Conservation (phyloP, 306 rosid species). For the Trifolium fragiferum region DNA sequence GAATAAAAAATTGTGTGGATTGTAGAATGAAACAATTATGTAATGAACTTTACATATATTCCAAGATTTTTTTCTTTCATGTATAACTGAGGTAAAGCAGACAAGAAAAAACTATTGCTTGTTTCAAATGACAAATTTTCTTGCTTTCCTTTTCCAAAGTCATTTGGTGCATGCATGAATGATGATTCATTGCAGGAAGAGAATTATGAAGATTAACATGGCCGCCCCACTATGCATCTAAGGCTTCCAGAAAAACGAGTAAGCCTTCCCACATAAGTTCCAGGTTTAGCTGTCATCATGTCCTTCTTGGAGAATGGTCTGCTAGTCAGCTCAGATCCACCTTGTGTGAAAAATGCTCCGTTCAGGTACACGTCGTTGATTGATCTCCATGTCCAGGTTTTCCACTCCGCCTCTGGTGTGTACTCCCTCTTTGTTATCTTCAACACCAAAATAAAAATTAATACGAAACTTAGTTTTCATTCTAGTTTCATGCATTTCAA, state of each 20-base stretch:
- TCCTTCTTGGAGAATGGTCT: slow-evolving; percentile 47
- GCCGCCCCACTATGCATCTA: slow-evolving; percentile 47
- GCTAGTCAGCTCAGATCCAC: slow-evolving; percentile 33
- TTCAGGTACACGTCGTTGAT: slow-evolving; percentile 62
- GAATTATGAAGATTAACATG: slow-evolving; percentile 47
- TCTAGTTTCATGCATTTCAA: slow-evolving; percentile 1
- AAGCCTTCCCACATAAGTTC: slow-evolving; percentile 51
- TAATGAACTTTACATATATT: not conserved
- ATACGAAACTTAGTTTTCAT: slow-evolving; percentile 7
- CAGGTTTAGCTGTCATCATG: slow-evolving; percentile 61
- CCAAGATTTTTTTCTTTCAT: not conserved
- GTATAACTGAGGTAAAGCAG: not conserved
- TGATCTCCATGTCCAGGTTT: slow-evolving; percentile 81
- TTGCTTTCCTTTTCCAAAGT: not conserved
- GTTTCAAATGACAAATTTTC: not conserved
- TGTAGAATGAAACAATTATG: slow-evolving; percentile 1
- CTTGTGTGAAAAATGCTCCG: slow-evolving; percentile 68
- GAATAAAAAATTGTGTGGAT: not conserved
- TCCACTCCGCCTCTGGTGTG: slow-evolving; percentile 51
- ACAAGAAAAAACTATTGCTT: not conserved
- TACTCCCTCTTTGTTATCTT: slow-evolving; percentile 76
- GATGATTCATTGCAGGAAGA: not conserved
- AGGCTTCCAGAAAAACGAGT: slow-evolving; percentile 62
- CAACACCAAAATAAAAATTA: slow-evolving; percentile 28
- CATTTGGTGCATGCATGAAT: not conserved